Base-by-base conservation (phyloP, 495 filamentous ascomycete species). In the Penicillium dipodomyicola region DNA sequence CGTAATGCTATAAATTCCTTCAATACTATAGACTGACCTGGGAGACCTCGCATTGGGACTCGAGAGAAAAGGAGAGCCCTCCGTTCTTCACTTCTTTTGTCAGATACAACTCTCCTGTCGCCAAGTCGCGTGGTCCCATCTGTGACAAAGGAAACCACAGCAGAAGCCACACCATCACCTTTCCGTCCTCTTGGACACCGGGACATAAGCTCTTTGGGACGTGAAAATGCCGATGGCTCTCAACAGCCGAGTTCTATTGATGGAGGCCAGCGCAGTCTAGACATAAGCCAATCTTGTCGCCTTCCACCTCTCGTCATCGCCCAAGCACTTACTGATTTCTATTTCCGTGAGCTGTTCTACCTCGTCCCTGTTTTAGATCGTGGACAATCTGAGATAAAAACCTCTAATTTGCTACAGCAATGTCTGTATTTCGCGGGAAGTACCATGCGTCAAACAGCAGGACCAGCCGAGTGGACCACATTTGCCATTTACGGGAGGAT, bases 391-490 rank as follows among this genome's bases (percentile, higher is more conserved):
- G 39, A 41, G 14, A 23, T 25, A n/a, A 4, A 52, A 14, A 48
- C 32, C 1, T 58, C 63, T 7, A 20, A 50, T 9, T 46, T 65
- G n/a, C 29, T 65, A 3, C 53, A 59, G 30, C 60, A 65, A 40
- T 40, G 40, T 19, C 32, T 65, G 1, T 60, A n/a, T 46, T 51
- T 65, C n/a, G 60, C 54, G 6, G 63, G 63, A 7, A 63, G 57
- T 46, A 49, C 45, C 4, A 55, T 60, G 53, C 57, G 60, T 42
- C 60, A 52, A 40, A 46, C 43, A n/a, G 12, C 50, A 5, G 50
- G 52, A 1, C 12, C 52, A 23, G 12, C 53, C 15, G 52, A 60
- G 39, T 54, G 58, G 44, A 49, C 60, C 23, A 19, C 58, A 2
- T 42, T 35, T n/a, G 25, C 53, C 1, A 50, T 63, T n/a, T 63